These are phyloP conservation scores for Tinospora cordifolia DNA, from an alignment of 164 flowering plant species.

Conservation along the genomic window DNA sequence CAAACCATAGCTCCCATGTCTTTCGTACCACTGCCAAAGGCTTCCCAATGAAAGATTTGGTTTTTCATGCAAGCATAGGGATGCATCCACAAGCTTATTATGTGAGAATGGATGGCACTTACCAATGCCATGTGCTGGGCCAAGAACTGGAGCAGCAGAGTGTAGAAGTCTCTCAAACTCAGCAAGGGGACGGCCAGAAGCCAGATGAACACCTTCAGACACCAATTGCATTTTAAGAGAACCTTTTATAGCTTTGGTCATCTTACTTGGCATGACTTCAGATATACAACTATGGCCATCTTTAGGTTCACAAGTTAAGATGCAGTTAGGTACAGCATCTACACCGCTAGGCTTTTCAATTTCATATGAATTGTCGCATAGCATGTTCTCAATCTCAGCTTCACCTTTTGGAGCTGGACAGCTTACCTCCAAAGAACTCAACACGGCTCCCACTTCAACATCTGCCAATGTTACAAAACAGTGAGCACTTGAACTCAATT, in stretches of 20 bases:
- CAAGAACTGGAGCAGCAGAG: constrained; percentile 46
- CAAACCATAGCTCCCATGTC: constrained; percentile 59
- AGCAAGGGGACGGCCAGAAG: constrained; percentile 49
- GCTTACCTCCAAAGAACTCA: constrained; percentile 12
- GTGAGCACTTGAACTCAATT: constrained; percentile 14
- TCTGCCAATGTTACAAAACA: constrained; percentile 12
- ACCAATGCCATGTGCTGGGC: constrained; percentile 10
- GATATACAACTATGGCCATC: constrained; percentile 1
- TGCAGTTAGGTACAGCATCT: constrained; percentile 10
- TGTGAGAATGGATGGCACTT: constrained; percentile 27
- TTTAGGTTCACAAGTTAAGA: constrained; percentile 4
- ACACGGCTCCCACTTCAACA: constrained; percentile 5
- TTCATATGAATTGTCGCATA: constrained; percentile 3
- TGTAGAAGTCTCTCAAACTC: constrained; percentile 56
- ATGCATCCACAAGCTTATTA: constrained; percentile 18
- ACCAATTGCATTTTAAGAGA: constrained; percentile 34
- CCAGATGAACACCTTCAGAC: constrained; percentile 44
- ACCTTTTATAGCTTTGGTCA: constrained; percentile 33
- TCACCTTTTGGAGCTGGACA: constrained; percentile 11
- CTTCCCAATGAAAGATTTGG: constrained; percentile 38
- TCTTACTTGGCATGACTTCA: constrained; percentile 17
- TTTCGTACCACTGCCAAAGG: constrained; percentile 79
- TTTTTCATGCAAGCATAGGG: constrained; percentile 42
- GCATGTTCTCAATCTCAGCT: constrained; percentile 9
- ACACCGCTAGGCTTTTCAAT: constrained; percentile 6